Conservation (phyloP, 352 stramenopile genomes). For the Phytophthora tubulina region DNA sequence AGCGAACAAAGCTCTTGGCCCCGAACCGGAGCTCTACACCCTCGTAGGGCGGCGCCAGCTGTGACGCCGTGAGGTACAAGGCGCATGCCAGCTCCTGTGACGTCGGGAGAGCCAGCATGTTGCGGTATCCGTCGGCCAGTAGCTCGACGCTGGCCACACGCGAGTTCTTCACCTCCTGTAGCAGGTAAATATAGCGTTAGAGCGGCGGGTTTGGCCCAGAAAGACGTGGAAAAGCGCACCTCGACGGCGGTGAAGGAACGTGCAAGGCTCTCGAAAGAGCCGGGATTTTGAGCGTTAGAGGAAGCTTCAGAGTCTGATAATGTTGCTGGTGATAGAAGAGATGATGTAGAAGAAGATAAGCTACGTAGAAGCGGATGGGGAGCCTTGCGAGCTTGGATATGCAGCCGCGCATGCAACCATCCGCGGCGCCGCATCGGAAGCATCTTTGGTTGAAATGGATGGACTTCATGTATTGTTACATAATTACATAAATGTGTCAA, state of each 20-base stretch:
- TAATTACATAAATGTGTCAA: neutral
- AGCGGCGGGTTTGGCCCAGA: neutral
- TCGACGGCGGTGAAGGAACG: slow-evolving; percentile 65
- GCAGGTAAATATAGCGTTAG: neutral
- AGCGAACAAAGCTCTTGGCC: slow-evolving; percentile 65
- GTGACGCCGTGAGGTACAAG: slow-evolving; percentile 75
- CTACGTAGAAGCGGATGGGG: neutral
- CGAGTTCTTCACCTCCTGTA: slow-evolving; percentile 62
- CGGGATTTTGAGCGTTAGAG: slow-evolving; percentile 8
- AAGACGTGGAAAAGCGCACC: slow-evolving; percentile 32
- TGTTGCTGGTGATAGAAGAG: slow-evolving; percentile 11
- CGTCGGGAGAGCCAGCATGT: slow-evolving; percentile 46
- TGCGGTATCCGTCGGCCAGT: slow-evolving; percentile 55
- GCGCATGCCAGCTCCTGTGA: slow-evolving; percentile 54
- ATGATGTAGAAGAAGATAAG: slow-evolving; percentile 10
- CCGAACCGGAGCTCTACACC: slow-evolving; percentile 82
- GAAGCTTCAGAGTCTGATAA: neutral
- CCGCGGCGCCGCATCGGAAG: slow-evolving; percentile 5
- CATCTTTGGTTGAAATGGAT: slow-evolving; percentile 12
- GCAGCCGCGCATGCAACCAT: slow-evolving; percentile 11
- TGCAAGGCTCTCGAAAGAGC: slow-evolving; percentile 56
- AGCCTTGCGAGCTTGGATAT: neutral
- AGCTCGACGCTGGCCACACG: slow-evolving; percentile 60
- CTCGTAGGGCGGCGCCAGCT: slow-evolving; percentile 76
- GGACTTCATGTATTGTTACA: neutral